These are phyloP conservation scores for Penicillium griseofulvum DNA, from an alignment of 2,329 filamentous ascomycete genomes.

Conservation along the genomic window DNA sequence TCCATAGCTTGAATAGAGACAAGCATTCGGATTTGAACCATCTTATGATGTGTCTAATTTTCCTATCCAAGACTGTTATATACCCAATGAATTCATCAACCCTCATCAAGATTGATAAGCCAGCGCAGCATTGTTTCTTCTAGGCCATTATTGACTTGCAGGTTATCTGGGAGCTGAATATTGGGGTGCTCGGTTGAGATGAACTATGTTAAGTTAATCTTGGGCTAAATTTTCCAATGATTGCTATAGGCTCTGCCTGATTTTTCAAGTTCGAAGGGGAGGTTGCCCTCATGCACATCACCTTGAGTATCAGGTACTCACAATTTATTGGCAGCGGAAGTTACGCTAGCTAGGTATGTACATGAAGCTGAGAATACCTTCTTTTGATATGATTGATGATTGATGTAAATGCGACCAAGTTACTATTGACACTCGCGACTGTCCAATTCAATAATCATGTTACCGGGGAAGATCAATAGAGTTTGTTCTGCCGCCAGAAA, in stretches of 20 bases:
- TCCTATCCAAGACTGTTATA: slow-evolving; percentile 15
- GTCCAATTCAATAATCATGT: slow-evolving; percentile 9
- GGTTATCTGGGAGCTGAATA: neutral
- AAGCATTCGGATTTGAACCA: neutral
- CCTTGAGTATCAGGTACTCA: neutral
- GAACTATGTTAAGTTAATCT: neutral
- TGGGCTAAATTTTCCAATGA: neutral
- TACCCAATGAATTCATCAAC: slow-evolving; percentile 20
- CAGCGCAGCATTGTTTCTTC: neutral
- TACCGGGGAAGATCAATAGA: slow-evolving; percentile 25
- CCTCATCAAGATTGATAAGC: neutral
- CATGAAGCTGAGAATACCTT: neutral
- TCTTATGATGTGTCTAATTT: slow-evolving; percentile 3
- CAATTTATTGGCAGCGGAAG: neutral
- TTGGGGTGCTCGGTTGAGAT: neutral
- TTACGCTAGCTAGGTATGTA: neutral
- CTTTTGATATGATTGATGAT: neutral
- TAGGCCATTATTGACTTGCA: neutral
- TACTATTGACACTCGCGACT: neutral
- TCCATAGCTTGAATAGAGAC: slow-evolving; percentile 9
- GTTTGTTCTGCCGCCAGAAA: slow-evolving; percentile 25
- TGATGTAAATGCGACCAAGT: neutral
- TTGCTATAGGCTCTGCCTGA: neutral
- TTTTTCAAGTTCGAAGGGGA: neutral
- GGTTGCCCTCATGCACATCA: neutral